These are phyloP conservation scores for Hypoxylon sp. DNA, from an alignment of 2,329 filamentous ascomycete genomes.

Conservation along the genomic window DNA sequence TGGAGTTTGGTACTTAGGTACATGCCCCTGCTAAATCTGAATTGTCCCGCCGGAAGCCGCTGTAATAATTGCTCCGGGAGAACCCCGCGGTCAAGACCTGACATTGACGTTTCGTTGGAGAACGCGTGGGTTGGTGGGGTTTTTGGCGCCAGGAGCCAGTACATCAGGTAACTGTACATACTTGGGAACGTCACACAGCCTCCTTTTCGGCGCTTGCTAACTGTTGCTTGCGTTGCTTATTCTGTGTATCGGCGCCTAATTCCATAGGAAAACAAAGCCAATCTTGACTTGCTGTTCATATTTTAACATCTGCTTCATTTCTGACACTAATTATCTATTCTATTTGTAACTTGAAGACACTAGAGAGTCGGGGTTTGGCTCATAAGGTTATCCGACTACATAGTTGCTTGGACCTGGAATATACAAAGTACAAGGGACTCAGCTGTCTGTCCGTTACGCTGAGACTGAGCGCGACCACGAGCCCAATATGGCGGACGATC, in stretches of 20 bases:
- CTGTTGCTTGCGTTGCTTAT: conserved; percentile 4
- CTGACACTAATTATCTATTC: conserved; percentile 1
- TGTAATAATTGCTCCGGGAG: conserved; percentile 45
- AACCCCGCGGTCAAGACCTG: conserved; percentile 24
- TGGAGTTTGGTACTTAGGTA: conserved; percentile 7
- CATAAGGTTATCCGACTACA: not conserved
- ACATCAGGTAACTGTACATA: not conserved
- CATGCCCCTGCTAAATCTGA: conserved; percentile 8
- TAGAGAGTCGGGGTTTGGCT: not conserved
- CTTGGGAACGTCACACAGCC: conserved; percentile 26
- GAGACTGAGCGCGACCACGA: conserved; percentile 26
- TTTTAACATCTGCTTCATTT: not conserved
- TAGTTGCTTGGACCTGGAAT: not conserved
- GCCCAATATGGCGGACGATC: conserved; percentile 52
- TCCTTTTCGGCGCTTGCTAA: conserved; percentile 38
- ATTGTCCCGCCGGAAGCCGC: conserved; percentile 47
- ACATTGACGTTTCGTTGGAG: not conserved
- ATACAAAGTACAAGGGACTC: conserved; percentile 1
- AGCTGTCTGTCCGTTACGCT: not conserved
- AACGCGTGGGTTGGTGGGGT: conserved; percentile 38
- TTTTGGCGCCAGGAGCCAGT: conserved; percentile 3
- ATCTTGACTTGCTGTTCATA: conserved; percentile 6
- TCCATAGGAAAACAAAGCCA: conserved; percentile 30
- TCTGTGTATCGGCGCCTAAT: conserved; percentile 27
- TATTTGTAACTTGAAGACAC: not conserved